These are phyloP conservation scores for Lepidium africanum DNA, from an alignment of 345 rosid species.

Conservation along the genomic window DNA sequence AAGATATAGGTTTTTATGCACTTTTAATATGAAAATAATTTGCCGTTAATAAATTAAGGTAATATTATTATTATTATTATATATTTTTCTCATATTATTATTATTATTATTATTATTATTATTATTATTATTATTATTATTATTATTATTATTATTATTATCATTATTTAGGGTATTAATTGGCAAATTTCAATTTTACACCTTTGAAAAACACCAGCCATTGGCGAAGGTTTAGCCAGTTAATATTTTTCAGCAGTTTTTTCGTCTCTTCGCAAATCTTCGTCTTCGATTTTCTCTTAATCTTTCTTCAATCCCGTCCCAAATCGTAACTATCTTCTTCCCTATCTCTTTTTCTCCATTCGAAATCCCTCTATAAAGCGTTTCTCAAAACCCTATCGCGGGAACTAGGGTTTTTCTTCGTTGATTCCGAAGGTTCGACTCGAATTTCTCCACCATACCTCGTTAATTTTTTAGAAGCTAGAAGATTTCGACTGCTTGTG, in stretches of 20 bases:
- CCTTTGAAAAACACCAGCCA: slow-evolving; percentile 15
- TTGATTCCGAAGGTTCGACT: not conserved
- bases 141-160: no score
- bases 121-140: no score
- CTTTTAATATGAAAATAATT: no score
- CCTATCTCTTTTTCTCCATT: not conserved
- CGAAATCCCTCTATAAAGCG: not conserved
- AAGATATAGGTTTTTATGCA: no score
- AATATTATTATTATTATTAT: no score
- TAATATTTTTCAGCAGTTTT: slow-evolving; percentile 2
- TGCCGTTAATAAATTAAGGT: no score
- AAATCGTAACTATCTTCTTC: not conserved
- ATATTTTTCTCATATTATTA: no score
- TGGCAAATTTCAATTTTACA: slow-evolving; percentile 5
- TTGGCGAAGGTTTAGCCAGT: slow-evolving; percentile 29
- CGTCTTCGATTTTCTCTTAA: not conserved
- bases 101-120: no score
- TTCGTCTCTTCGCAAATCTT: slow-evolving; percentile 1
- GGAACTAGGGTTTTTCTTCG: slow-evolving; percentile 21
- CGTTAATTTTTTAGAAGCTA: not conserved
- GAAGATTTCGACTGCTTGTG: not conserved
- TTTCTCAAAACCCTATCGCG: slow-evolving; percentile 21
- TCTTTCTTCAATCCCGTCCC: not conserved
- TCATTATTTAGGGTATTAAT: not conserved
- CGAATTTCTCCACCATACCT: not conserved